Conservation (phyloP, 768 basidiomycete species). For the Podaxis mareebaensis region DNA sequence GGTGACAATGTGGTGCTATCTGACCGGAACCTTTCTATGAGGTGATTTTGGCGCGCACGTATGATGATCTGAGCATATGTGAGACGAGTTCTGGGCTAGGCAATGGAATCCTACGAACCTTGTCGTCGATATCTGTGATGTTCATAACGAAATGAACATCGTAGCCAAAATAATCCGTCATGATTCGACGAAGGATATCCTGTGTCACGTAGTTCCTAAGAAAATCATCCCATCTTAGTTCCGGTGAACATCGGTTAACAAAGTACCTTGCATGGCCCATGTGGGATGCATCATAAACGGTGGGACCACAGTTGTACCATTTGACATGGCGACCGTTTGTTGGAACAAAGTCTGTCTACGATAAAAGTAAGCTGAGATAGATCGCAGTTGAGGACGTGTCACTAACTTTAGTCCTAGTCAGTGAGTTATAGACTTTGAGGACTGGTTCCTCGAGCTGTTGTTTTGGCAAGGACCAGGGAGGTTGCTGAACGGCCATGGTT, state of each 20-base stretch:
- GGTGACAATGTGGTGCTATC: conserved; percentile 56
- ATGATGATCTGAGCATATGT: conserved; percentile 74
- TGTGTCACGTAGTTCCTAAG: conserved; percentile 94
- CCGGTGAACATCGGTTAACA: background rate
- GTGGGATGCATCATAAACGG: conserved; percentile 97
- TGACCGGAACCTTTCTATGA: conserved; percentile 61
- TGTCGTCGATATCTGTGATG: conserved; percentile 99
- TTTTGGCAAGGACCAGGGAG: conserved; percentile 54
- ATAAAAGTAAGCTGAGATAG: background rate
- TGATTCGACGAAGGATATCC: conserved; percentile 85
- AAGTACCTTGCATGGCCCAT: conserved; percentile 96
- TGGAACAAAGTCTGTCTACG: conserved; percentile 77
- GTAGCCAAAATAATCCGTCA: conserved; percentile 96
- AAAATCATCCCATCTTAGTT: conserved; percentile 12
- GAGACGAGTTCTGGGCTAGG: conserved; percentile 18
- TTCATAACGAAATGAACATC: conserved; percentile 99
- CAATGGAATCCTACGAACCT: conserved; percentile 50
- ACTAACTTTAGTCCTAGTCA: conserved; percentile 85
- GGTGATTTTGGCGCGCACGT: conserved; percentile 80
- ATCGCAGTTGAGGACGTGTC: conserved; percentile 16
- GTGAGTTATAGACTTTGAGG: conserved; percentile 87
- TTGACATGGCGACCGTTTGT: conserved; percentile 74
- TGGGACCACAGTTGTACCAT: conserved; percentile 99
- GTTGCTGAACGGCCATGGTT: conserved; percentile 61
- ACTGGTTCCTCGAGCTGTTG: conserved; percentile 55